Evolutionary conservation across 1,284 basidiomycete genomes (phyloP), one percentile per base, ranked within the genome.

Genomic region (Caloboletus firmus): DNA sequence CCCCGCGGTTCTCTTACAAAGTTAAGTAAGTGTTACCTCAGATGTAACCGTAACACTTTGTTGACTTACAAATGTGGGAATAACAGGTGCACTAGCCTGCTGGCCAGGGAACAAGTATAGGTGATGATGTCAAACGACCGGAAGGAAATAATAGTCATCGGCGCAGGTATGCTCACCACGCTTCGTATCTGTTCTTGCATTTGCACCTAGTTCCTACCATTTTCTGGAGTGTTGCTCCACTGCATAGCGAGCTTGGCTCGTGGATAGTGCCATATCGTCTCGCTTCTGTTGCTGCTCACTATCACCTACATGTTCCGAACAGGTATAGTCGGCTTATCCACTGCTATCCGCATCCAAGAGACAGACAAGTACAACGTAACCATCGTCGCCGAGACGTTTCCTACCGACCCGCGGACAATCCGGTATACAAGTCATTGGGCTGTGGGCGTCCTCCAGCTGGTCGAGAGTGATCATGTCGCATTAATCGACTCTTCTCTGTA

Each of bases 361-460:
- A 75, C 74, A 31, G 79, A 76, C 9, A 76, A 69, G 10, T 83
- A 85, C 62, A 61, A 72, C 9, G 85, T 90, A 13, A 83, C 81
- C 4, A 77, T 92, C 45, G 66, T 91, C 18, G 84, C 89, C 2
- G 85, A 89, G 49, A 73, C 76, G 5, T 74, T 89, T 35, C 87
- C 87, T 0, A 82, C 74, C 22, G 89, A 91, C 63, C 75, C 80
- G 1, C 86, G 86, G 67, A 78, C 74, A 18, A 82, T 84, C 63
- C 76, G 77, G 26, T 91, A 89, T 62, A 87, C 89, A 2, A 89
- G 86, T 65, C 79, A 80, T 18, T 91, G 89, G 89, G 89, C 89
- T 17, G 89, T 89, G 63, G 63, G 84, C 8, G 1, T 17, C 43
- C 15, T 39, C 20, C 13, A 17, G 8, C 28, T 20, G 11, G 20